These are phyloP conservation scores for Rhodotorula sphaerocarpa DNA, from an alignment of 768 basidiomycete species.

Conservation along the genomic window DNA sequence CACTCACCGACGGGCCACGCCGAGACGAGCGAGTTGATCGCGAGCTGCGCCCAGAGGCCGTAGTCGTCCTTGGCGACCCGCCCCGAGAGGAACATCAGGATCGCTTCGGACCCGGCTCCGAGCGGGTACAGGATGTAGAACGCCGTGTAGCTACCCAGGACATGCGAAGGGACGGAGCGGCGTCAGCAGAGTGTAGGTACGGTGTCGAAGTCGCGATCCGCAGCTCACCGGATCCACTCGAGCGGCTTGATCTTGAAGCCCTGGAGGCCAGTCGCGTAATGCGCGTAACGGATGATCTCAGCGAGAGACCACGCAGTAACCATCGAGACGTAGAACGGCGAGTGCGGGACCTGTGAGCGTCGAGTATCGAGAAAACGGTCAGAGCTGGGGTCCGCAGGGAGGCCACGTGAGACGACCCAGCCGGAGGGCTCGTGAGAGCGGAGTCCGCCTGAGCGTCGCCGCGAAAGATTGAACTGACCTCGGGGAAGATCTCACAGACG, in stretches of 20 bases:
- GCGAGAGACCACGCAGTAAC: constrained; percentile 84
- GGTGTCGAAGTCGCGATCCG: neutral
- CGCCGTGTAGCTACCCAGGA: constrained; percentile 66
- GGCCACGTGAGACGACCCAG: too few relatives aligned
- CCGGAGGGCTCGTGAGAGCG: neutral
- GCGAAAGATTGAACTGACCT: constrained; percentile 46
- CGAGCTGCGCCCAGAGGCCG: constrained; percentile 30
- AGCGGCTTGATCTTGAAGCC: constrained; percentile 48
- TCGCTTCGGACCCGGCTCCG: constrained; percentile 84
- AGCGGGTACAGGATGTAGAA: constrained; percentile 91
- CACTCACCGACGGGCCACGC: constrained; percentile 82
- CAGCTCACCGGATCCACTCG: constrained; percentile 43
- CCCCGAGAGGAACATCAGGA: constrained; percentile 68
- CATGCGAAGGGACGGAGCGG: constrained; percentile 40
- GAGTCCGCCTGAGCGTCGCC: neutral
- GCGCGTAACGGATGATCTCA: constrained; percentile 83
- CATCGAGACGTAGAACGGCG: constrained; percentile 81
- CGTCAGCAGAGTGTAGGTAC: neutral
- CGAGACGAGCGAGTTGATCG: constrained; percentile 51
- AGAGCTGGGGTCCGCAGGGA: too few relatives aligned
- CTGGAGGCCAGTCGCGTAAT: constrained; percentile 66
- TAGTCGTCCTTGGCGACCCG: constrained; percentile 45
- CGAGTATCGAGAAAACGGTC: neutral
- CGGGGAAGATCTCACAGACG: constrained; percentile 57
- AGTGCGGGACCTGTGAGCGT: constrained; percentile 49